Evolutionary conservation across 169 alveolate genomes (phyloP), one percentile per base, ranked within the genome.

Genomic region (Miamiensis avidus): DNA sequence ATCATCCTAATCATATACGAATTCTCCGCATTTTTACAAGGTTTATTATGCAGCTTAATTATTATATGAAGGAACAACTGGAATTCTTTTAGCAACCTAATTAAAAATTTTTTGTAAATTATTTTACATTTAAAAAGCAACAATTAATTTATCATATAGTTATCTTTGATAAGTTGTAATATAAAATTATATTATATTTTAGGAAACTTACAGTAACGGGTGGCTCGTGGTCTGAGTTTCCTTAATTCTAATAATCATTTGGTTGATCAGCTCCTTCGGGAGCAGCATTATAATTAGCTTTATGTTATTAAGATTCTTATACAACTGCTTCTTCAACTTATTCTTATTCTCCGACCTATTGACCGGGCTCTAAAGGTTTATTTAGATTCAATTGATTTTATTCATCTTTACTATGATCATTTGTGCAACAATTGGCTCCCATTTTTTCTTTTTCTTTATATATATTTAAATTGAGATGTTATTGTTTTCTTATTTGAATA

Each of bases 1-100:
- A 16, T 25, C 25, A 76, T 86, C 90, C 32, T 81, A 81, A 75
- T 81, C 87, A 81, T 81, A 86, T 1, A 74, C 72, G 69, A 86
- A 86, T 30, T 78, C 32, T 34, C 83, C 89, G 29, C 32, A 72
- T 49, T 64, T 25, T 32, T 73, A 65, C 1, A 64, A 74, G 73
- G 84, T 49, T 29, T 79, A 49, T 79, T 79, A 29, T 16, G 84
- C 65, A 31, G 86, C 84, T 75, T 64, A 78, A 65, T 34, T 85
- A 30, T 69, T 75, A 73, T 79, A 85, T 29, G 28, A 29, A 32
- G 77, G 79, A 27, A 72, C 86, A 31, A 27, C 85, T 78, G 6
- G n/a, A 33, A 78, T 85, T 31, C 82, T 78, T 74, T 75, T 78
- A 15, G 81, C 78, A 11, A 49, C 20, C 69, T 49, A 20, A 49